Conservation (phyloP, 768 basidiomycete genomes). For the Tulasnella sp. region DNA sequence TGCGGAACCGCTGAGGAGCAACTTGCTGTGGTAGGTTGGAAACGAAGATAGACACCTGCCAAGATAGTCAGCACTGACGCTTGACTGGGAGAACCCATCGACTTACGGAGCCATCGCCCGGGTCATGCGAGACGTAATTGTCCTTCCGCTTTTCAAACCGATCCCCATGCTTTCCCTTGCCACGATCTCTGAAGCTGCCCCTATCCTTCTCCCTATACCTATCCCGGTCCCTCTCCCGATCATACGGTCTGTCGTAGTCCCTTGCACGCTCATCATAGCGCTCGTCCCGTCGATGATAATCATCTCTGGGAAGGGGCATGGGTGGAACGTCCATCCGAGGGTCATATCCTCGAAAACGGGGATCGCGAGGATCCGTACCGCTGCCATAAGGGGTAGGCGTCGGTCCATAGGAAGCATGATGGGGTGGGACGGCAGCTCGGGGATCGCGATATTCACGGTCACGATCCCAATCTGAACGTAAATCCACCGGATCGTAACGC, state of each 20-base stretch:
- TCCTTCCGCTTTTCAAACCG: neutral
- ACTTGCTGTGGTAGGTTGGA: slow-evolving; percentile 10
- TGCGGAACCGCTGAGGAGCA: neutral
- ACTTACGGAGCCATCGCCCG: slow-evolving; percentile 3
- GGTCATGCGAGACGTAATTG: neutral
- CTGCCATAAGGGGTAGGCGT: neutral
- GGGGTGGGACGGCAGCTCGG: neutral
- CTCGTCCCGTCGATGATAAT: slow-evolving; percentile 5
- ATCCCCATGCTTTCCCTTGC: no score
- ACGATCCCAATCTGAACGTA: slow-evolving; percentile 1
- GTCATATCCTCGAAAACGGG: slow-evolving; percentile 10
- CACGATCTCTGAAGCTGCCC: neutral
- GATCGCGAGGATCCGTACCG: neutral
- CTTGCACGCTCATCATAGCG: slow-evolving; percentile 7
- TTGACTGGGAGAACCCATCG: neutral
- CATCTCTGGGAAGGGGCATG: neutral
- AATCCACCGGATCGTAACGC: slow-evolving; percentile 2
- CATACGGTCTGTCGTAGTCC: slow-evolving; percentile 1
- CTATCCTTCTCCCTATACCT: neutral
- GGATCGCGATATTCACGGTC: slow-evolving; percentile 3
- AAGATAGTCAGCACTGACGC: neutral
- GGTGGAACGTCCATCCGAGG: neutral
- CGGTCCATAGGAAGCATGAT: neutral
- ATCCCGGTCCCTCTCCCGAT: slow-evolving; percentile 12
- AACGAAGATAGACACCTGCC: neutral